A percentile compares a stretch with the other conserved stretches of the same genome.
These are phyloP conservation scores for Aspergillus conjunctus DNA, from an alignment of 495 filamentous ascomycete species.

Conservation along the genomic window DNA sequence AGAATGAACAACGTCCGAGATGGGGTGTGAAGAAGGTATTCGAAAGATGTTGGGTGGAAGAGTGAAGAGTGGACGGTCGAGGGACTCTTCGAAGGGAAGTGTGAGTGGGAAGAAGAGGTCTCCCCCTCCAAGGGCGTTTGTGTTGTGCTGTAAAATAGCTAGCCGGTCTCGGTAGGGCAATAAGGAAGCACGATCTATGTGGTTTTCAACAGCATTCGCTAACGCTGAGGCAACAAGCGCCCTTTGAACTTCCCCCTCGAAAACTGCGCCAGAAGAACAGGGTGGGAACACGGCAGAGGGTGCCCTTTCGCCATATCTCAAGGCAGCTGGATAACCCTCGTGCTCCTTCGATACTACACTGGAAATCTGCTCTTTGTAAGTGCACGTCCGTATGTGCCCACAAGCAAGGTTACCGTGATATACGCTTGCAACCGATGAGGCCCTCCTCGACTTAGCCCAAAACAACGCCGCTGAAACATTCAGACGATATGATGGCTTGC, in stretches of 20 bases:
- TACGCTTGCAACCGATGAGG: slow-evolving; percentile 1
- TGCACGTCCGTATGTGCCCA: too few species aligned
- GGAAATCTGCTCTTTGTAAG: not conserved
- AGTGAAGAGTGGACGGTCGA: not conserved
- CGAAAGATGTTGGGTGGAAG: slow-evolving; percentile 3
- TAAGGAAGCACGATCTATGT: not conserved
- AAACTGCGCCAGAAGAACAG: not conserved
- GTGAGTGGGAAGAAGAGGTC: slow-evolving; percentile 12
- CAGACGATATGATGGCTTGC: not conserved
- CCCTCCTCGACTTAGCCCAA: not conserved
- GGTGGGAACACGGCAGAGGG: not conserved
- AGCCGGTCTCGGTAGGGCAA: slow-evolving; percentile 3
- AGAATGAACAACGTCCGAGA: too few species aligned
- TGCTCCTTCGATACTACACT: not conserved
- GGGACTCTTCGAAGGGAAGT: slow-evolving; percentile 1
- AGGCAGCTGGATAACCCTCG: not conserved
- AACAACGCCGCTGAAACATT: not conserved
- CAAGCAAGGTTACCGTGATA: not conserved
- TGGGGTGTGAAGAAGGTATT: not conserved
- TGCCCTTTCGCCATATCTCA: not conserved
- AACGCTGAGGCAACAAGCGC: not conserved
- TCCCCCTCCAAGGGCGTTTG: slow-evolving; percentile 1
- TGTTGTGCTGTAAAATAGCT: slow-evolving; percentile 12
- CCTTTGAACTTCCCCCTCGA: not conserved
- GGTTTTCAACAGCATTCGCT: slow-evolving; percentile 10